A percentile compares a stretch with the other conserved stretches of the same genome.
Conservation (phyloP, 2,329 filamentous ascomycete species). For the Sclerotinia minor region DNA sequence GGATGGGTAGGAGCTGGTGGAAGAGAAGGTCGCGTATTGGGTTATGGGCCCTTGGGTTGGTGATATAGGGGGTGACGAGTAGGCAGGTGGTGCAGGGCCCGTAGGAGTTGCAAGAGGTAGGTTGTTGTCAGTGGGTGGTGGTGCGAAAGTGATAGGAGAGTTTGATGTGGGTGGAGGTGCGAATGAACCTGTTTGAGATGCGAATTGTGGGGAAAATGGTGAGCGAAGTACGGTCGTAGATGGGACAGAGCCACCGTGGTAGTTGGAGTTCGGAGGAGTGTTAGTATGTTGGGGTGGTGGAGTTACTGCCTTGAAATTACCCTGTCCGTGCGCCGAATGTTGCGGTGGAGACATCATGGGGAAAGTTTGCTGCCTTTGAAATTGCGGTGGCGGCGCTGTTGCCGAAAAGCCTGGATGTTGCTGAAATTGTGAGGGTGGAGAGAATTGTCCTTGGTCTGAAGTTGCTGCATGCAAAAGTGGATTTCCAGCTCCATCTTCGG, state of each 20-base stretch:
- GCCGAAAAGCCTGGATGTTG: slow-evolving; percentile 24
- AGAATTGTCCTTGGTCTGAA: slow-evolving; percentile 56
- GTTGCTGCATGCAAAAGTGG: slow-evolving; percentile 59
- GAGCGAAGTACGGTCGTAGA: slow-evolving; percentile 31
- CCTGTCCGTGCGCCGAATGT: slow-evolving; percentile 12
- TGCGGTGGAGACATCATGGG: slow-evolving; percentile 24
- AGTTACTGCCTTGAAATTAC: slow-evolving; percentile 7
- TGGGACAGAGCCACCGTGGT: slow-evolving; percentile 45
- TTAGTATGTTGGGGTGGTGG: slow-evolving; percentile 14
- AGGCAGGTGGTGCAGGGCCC: slow-evolving; percentile 27
- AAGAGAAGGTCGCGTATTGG: slow-evolving; percentile 50
- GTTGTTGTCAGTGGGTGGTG: slow-evolving; percentile 32
- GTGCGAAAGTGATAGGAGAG: slow-evolving; percentile 34
- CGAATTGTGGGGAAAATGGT: slow-evolving; percentile 26
- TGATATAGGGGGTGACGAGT: slow-evolving; percentile 19
- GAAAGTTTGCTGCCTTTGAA: slow-evolving; percentile 23
- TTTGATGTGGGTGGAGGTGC: slow-evolving; percentile 34
- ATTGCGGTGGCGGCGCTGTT: slow-evolving; percentile 29
- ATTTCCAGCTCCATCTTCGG: slow-evolving; percentile 62
- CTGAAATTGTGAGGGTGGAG: slow-evolving; percentile 50
- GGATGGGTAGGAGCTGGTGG: slow-evolving; percentile 45
- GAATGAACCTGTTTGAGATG: slow-evolving; percentile 26
- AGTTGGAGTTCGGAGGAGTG: slow-evolving; percentile 29
- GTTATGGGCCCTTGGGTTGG: slow-evolving; percentile 39
- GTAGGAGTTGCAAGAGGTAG: slow-evolving; percentile 18